Evolutionary conservation across 2,329 filamentous ascomycete genomes (phyloP).

Genomic region (Xylariaceae sp.): DNA sequence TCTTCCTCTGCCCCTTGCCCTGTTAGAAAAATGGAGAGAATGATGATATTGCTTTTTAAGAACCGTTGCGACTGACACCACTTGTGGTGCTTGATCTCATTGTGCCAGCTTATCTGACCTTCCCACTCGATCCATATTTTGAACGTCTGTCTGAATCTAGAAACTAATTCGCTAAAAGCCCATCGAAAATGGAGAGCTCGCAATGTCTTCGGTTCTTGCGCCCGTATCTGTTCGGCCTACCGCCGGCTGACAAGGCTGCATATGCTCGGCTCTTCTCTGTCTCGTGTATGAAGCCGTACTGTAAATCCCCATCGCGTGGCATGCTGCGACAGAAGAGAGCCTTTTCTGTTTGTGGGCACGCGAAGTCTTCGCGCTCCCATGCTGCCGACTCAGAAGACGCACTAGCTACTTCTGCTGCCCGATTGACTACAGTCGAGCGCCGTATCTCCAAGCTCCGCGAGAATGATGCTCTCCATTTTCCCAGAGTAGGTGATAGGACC

Average conservation of each 20-base stretch:
- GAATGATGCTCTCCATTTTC: constrained; percentile 49
- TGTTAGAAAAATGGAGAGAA: constrained; percentile 8
- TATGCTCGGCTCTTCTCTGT: constrained; percentile 50
- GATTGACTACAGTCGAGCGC: constrained; percentile 12
- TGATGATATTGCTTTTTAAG: constrained; percentile 50
- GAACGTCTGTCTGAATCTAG: background rate
- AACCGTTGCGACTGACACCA: constrained; percentile 56
- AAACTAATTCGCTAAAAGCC: constrained; percentile 23
- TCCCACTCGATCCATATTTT: constrained; percentile 1
- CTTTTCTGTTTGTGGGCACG: constrained; percentile 9
- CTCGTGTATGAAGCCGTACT: constrained; percentile 16
- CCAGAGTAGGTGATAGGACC: constrained; percentile 38
- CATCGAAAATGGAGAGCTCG: constrained; percentile 39
- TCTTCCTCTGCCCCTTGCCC: background rate
- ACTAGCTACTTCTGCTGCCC: constrained; percentile 7
- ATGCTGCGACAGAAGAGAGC: constrained; percentile 18
- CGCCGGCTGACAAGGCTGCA: constrained; percentile 34
- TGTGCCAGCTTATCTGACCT: constrained; percentile 44
- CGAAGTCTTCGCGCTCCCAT: background rate
- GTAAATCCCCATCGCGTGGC: constrained; percentile 9
- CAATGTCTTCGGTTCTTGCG: constrained; percentile 48
- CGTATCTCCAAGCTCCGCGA: constrained; percentile 50
- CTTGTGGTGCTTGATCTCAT: constrained; percentile 47
- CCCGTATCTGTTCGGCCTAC: constrained; percentile 45
- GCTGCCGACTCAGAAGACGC: constrained; percentile 5